A percentile compares a stretch with the other conserved stretches of the same genome.
Evolutionary conservation across 2,329 filamentous ascomycete genomes (phyloP).

Genomic region (Phialocephala sp.): DNA sequence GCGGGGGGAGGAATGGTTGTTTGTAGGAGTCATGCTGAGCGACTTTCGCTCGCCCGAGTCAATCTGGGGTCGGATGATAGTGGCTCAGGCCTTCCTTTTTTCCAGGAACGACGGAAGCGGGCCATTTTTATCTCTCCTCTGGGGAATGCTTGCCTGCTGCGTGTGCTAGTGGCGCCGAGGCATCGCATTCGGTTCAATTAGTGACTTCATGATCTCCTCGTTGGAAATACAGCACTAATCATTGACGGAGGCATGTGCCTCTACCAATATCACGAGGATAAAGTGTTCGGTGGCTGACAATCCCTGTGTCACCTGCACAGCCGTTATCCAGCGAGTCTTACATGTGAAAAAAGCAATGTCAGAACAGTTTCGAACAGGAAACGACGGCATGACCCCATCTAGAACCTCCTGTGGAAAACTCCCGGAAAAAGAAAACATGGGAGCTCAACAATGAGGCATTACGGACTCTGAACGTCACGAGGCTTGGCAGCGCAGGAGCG

Average conservation of each 20-base stretch:
- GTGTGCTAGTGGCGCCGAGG: not conserved
- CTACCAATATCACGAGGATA: constrained; percentile 2
- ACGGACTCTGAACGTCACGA: not conserved
- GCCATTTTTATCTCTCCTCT: constrained; percentile 1
- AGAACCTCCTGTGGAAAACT: not conserved
- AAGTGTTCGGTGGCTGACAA: constrained; percentile 2
- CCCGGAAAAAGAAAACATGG: not conserved
- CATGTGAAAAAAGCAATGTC: constrained; percentile 6
- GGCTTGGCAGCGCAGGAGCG: not conserved
- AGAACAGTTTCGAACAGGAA: not conserved
- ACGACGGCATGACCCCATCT: not conserved
- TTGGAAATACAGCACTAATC: not conserved
- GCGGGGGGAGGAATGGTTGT: constrained; percentile 17
- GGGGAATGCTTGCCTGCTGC: constrained; percentile 2
- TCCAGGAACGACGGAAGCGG: not conserved
- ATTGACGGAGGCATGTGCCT: constrained; percentile 9
- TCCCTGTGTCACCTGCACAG: constrained; percentile 5
- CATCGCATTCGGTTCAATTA: not conserved
- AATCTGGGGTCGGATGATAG: not conserved
- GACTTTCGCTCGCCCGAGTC: constrained; percentile 3
- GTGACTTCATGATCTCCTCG: constrained; percentile 7
- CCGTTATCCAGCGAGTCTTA: not conserved
- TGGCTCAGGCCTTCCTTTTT: not conserved
- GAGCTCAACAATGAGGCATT: not conserved
- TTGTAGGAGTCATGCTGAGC: not conserved